Evolutionary conservation across 257 asterid species (phyloP), one percentile per base, ranked within the genome.

Genomic region (Craterostigma plantagineum): DNA sequence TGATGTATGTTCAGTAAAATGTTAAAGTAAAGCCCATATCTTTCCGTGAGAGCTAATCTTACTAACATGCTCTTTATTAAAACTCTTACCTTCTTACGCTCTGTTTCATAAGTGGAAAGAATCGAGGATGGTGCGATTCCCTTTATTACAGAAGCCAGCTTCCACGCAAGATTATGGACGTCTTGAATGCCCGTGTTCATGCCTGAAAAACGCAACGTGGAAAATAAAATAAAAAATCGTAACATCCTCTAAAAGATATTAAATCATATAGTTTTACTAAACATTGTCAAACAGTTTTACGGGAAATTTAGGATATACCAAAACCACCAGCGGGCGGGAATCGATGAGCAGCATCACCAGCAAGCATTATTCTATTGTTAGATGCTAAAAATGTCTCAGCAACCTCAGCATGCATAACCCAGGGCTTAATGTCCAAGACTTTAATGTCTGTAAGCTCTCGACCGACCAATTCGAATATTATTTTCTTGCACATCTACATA

Each of bases 291-390:
- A 63, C 33, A 16, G 14, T 10, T 9, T 16, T 27, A 14, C 13
- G 49, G 47, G 8, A 13, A 44, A 23, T 12, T 10, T 47, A 36
- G 18, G 14, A 30, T 39, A 12, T 70, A 87, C 98, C 98, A 53
- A 87, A 82, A 50, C 95, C 98, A 56, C 98, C 98, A 61, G 98
- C 92, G 18, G 98, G 98, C 17, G 98, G 98, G 42, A 87, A 87
- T 18, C 93, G 90, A 62, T 87, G 98, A 61, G 91, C 95, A 51
- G 98, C 92, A 70, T 82, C 95, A 46, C 95, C 98, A 34, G 95
- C 92, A 56, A 87, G 77, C 51, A 87, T 68, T 47, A 87, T 59
- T 64, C 71, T 70, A 65, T 65, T 64, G 62, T 66, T 51, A 51
- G 51, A 48, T 13, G 85, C 70, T 57, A 76, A 42, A 63, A 78